Conservation (phyloP, 805 yeast genomes). For the Wickerhamiella brachini region DNA sequence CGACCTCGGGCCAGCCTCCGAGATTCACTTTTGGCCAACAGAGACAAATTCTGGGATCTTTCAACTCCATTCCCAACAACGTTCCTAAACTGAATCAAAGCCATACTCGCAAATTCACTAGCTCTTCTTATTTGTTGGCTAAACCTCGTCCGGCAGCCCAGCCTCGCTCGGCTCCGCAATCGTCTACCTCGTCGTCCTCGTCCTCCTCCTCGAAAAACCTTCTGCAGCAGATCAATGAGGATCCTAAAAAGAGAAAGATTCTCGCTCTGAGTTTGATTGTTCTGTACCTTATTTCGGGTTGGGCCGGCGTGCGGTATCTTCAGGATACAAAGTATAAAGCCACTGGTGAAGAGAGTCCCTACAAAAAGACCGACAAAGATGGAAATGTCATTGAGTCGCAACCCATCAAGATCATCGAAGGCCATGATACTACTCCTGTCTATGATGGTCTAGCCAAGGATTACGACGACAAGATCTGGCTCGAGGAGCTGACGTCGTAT, state of each 20-base stretch:
- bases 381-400: slow-evolving; percentile 4
- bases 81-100: too few relatives aligned
- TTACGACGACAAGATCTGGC: slow-evolving; percentile 67
- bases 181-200: too few relatives aligned
- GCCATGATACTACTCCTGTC: slow-evolving; percentile 54
- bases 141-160: too few relatives aligned
- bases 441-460: slow-evolving; percentile 60
- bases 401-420: slow-evolving; percentile 9
- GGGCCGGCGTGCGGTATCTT: slow-evolving; percentile 19
- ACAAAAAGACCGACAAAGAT: slow-evolving; percentile 10
- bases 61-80: too few relatives aligned
- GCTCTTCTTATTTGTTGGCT: too few relatives aligned
- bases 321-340: slow-evolving; percentile 25
- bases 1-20: too few relatives aligned
- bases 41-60: too few relatives aligned
- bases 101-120: too few relatives aligned
- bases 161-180: neutral
- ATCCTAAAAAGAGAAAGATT: slow-evolving; percentile 10
- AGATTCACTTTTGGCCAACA: too few relatives aligned
- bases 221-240: slow-evolving; percentile 1
- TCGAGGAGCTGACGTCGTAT: slow-evolving; percentile 44
- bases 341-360: slow-evolving; percentile 23
- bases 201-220: neutral
- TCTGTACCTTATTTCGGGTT: slow-evolving; percentile 15
- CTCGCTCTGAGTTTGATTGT: slow-evolving; percentile 13